A percentile compares a stretch with the other conserved stretches of the same genome.
Conservation (phyloP, 2,329 filamentous ascomycete genomes). For the Harringtonia aguacate region DNA sequence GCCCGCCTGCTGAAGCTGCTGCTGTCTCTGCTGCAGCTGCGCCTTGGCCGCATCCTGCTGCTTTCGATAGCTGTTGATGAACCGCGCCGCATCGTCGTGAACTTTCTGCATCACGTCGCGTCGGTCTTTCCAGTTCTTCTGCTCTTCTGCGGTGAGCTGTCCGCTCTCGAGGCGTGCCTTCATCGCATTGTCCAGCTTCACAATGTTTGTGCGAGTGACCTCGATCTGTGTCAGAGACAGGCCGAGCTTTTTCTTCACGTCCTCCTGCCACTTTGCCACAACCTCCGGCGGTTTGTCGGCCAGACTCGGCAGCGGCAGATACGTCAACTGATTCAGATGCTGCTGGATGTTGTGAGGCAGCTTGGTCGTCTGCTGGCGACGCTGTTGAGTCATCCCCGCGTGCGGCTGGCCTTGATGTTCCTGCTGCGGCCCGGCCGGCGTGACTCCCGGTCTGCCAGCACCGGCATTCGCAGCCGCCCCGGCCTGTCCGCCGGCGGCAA, state of each 20-base stretch:
- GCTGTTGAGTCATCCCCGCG: slow-evolving; percentile 5
- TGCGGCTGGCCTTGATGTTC: slow-evolving; percentile 11
- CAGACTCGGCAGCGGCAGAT: slow-evolving; percentile 30
- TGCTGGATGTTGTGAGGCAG: slow-evolving; percentile 32
- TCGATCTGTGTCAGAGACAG: slow-evolving; percentile 41
- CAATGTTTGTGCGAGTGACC: slow-evolving; percentile 26
- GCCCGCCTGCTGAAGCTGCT: slow-evolving; percentile 13
- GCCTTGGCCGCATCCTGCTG: slow-evolving; percentile 23
- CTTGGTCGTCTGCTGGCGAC: slow-evolving; percentile 7
- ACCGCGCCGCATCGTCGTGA: slow-evolving; percentile 34
- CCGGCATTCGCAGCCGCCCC: slow-evolving; percentile 4
- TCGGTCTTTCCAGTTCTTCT: slow-evolving; percentile 30
- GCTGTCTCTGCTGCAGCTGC: slow-evolving; percentile 10
- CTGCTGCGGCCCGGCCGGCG: slow-evolving; percentile 11
- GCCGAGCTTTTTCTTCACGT: slow-evolving; percentile 35
- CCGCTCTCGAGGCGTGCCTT: slow-evolving; percentile 32
- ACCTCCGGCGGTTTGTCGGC: slow-evolving; percentile 31
- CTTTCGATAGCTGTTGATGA: slow-evolving; percentile 35
- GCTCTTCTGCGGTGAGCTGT: slow-evolving; percentile 34
- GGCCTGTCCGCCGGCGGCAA: neutral
- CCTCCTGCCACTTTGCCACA: slow-evolving; percentile 34
- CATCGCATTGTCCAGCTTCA: slow-evolving; percentile 29
- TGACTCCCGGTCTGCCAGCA: slow-evolving; percentile 6
- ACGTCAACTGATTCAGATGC: slow-evolving; percentile 37
- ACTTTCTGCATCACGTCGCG: slow-evolving; percentile 33